Percentiles rank a stretch among this genome's conserved stretches.
phyloP scores from a whole-genome alignment of 208 protist genomes.

The Wallacemonas collosoma region DNA sequence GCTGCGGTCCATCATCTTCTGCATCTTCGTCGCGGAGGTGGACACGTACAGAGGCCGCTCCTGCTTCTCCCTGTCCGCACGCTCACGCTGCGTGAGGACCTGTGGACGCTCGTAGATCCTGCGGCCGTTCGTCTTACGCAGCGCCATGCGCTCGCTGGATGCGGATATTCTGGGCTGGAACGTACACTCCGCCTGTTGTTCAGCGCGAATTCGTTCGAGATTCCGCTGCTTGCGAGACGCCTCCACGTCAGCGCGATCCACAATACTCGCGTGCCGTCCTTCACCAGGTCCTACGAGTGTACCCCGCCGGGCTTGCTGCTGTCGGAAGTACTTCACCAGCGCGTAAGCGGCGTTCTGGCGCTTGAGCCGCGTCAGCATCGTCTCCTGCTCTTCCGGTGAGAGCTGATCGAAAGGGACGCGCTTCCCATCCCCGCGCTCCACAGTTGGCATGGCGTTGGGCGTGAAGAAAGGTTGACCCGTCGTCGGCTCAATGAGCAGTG shows the following conservation, averaged over 20 bases:
- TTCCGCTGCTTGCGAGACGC: slow-evolving; percentile 24
- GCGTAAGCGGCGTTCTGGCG: slow-evolving; percentile 34
- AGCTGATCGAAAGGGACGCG: slow-evolving; percentile 53
- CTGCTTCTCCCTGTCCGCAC: slow-evolving; percentile 16
- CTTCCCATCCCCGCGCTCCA: slow-evolving; percentile 36
- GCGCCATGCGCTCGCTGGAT: slow-evolving; percentile 29
- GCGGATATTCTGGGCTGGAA: slow-evolving; percentile 44
- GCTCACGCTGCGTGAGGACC: slow-evolving; percentile 5
- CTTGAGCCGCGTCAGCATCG: slow-evolving; percentile 33
- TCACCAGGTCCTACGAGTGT: slow-evolving; percentile 13
- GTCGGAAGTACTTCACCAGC: slow-evolving; percentile 33
- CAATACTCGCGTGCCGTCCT: slow-evolving; percentile 21
- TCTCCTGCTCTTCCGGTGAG: slow-evolving; percentile 34
- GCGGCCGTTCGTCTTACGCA: slow-evolving; percentile 30
- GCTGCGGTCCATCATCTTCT: slow-evolving; percentile 41
- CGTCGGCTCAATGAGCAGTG: slow-evolving; percentile 19
- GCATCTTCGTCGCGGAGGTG: slow-evolving; percentile 8
- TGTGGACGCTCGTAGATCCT: slow-evolving; percentile 44
- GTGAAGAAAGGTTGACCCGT: slow-evolving; percentile 65
- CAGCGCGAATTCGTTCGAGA: slow-evolving; percentile 20
- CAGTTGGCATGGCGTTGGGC: slow-evolving; percentile 66
- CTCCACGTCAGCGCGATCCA: slow-evolving; percentile 36
- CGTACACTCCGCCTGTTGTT: slow-evolving; percentile 30
- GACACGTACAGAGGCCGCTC: slow-evolving; percentile 16
- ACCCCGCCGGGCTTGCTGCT: slow-evolving; percentile 13